Base-by-base conservation (phyloP, 2,329 filamentous ascomycete species). In the Botrytis squamosa region DNA sequence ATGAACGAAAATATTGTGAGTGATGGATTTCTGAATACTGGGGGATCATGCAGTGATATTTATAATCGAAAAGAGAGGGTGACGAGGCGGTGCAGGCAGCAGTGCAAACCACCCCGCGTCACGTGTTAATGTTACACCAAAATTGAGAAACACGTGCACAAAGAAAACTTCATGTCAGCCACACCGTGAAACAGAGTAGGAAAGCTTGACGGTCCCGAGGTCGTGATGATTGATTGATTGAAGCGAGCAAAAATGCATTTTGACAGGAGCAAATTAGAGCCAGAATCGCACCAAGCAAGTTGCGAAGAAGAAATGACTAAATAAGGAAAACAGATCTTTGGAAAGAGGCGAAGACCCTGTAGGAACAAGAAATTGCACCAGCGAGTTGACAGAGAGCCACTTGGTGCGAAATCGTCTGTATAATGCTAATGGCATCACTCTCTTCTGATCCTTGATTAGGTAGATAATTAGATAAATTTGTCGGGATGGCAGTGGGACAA, bases 71-170 rank as follows among this genome's bases (percentile, higher is more conserved):
- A 14, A 29, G 33, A 40, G 20, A 36, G 52, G 44, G 22, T 12
- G 8, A 49, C 14, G 33, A 52, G 44, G 46, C 44, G 55, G 65
- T 67, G 64, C 64, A 67, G 65, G 46, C 33, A 67, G 65, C 65
- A 33, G 12, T 10, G 36, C 46, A 33, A 63, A 42, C 38, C 25
- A 63, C 22, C 2, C 29, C 18, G 10, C 10, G 33, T 49, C 44
- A 66, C 64, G 42, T 66, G 64, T 18, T 18, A 25, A 46, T 9
- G 22, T 65, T 18, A 33, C 20, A 44, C 2, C 1, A 6, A 36
- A 3, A 42, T 16, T 1, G 0, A 60, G 22, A 62, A 40, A 42
- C 25, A 63, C 38, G 38, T 63, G 60, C 25, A 63, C 36, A 42
- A 40, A 25, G 25, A 63, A 16, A 63, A 29, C 33, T 62, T 40